Percentiles rank a stretch among this genome's conserved stretches.
Conservation (phyloP, 805 yeast genomes). For the Candida multigemmis region DNA sequence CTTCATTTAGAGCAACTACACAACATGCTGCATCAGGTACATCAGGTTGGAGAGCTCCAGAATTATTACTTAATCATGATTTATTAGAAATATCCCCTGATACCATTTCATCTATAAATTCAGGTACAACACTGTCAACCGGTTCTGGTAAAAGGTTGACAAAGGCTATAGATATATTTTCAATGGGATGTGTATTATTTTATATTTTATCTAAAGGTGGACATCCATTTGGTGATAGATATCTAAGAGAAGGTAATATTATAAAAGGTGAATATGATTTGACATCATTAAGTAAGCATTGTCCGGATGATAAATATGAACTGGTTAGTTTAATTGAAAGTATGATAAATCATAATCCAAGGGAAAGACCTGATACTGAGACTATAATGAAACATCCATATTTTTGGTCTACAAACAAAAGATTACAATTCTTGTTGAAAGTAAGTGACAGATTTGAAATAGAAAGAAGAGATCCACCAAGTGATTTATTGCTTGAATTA, state of each 20-base stretch:
- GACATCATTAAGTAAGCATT: conserved; percentile 33
- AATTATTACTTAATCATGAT: conserved; percentile 42
- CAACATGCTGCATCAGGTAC: conserved; percentile 90
- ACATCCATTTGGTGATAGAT: conserved; percentile 95
- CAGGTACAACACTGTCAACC: conserved; percentile 4
- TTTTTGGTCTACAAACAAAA: conserved; percentile 72
- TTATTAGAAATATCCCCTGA: conserved; percentile 30
- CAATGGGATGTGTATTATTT: conserved; percentile 89
- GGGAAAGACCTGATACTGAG: conserved; percentile 59
- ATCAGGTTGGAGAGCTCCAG: conserved; percentile 98
- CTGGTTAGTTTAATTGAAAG: conserved; percentile 61
- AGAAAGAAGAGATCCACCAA: conserved; percentile 74
- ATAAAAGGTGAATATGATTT: conserved; percentile 54
- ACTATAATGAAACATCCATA: conserved; percentile 73
- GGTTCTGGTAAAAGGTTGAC: conserved; percentile 50
- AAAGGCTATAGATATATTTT: conserved; percentile 85
- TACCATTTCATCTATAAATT: conserved; percentile 18
- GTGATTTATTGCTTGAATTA: conserved; percentile 43
- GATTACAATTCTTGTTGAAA: conserved; percentile 74
- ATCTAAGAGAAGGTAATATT: conserved; percentile 82
- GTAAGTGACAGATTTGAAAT: conserved; percentile 89
- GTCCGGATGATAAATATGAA: conserved; percentile 42
- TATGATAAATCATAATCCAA: conserved; percentile 69
- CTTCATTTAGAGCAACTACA: conserved; percentile 86
- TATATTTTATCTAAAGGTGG: conserved; percentile 74